These are phyloP conservation scores for Aspergillus wentii DNA, from an alignment of 495 filamentous ascomycete species.

Conservation along the genomic window DNA sequence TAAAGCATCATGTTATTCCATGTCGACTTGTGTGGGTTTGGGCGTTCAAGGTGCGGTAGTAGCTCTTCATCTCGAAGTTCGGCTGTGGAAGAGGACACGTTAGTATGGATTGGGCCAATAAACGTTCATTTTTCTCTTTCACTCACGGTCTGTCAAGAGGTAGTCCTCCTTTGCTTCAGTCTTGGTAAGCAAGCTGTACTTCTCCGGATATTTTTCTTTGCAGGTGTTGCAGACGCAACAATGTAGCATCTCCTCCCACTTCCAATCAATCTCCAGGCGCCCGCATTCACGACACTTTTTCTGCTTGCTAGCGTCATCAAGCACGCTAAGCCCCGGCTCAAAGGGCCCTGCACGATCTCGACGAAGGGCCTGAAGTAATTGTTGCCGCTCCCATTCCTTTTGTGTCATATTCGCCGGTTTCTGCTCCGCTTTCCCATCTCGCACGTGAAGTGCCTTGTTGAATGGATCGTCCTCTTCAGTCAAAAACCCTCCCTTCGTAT, in stretches of 20 bases:
- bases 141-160: slow-evolving; percentile 84
- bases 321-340: slow-evolving; percentile 74
- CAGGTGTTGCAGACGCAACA: slow-evolving; percentile 68
- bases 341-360: slow-evolving; percentile 75
- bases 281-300: slow-evolving; percentile 81
- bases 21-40: slow-evolving; percentile 91
- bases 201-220: slow-evolving; percentile 86
- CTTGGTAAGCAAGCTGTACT: slow-evolving; percentile 91
- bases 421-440: slow-evolving; percentile 48
- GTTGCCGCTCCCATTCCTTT: slow-evolving; percentile 86
- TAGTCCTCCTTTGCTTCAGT: slow-evolving; percentile 96
- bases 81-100: slow-evolving; percentile 41
- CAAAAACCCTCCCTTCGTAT: slow-evolving; percentile 94
- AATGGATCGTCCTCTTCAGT: slow-evolving; percentile 82
- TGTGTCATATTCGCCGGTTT: slow-evolving; percentile 86
- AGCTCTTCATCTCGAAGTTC: slow-evolving; percentile 82
- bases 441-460: slow-evolving; percentile 67
- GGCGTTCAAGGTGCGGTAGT: slow-evolving; percentile 78
- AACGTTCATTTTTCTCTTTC: not conserved
- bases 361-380: slow-evolving; percentile 61
- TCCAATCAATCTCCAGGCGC: slow-evolving; percentile 84
- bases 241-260: slow-evolving; percentile 79
- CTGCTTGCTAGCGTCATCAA: slow-evolving; percentile 55
- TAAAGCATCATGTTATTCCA: slow-evolving; percentile 99
- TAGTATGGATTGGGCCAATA: not conserved